These are phyloP conservation scores for Erysimum cheiri DNA, from an alignment of 441 rosid genomes.

Conservation along the genomic window DNA sequence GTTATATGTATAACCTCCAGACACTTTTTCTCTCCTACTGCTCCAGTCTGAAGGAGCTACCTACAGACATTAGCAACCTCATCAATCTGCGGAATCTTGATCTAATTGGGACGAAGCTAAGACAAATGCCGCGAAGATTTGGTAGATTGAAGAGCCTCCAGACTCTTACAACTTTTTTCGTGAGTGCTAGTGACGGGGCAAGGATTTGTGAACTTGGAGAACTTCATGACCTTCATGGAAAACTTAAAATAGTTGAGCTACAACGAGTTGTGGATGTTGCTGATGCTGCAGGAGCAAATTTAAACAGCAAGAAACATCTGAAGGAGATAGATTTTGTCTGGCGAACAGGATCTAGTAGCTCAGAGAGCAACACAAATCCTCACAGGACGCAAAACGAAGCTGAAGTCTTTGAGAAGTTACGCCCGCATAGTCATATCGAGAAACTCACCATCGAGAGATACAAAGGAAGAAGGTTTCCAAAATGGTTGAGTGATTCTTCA, in stretches of 20 bases:
- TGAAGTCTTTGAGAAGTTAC: conserved; percentile 38
- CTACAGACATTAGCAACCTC: conserved; percentile 41
- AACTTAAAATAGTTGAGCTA: conserved; percentile 38
- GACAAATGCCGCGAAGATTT: conserved; percentile 39
- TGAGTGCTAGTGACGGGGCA: conserved; percentile 31
- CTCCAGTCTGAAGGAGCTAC: conserved; percentile 40
- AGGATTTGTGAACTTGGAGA: conserved; percentile 40
- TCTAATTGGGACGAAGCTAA: conserved; percentile 42
- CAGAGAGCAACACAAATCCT: conserved; percentile 26
- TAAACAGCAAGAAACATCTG: conserved; percentile 36
- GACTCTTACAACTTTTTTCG: conserved; percentile 43
- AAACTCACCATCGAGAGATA: conserved; percentile 37
- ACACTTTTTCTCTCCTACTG: conserved; percentile 44
- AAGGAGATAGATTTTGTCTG: conserved; percentile 41
- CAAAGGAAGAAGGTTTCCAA: conserved; percentile 40
- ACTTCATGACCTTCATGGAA: conserved; percentile 38
- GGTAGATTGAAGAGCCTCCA: conserved; percentile 40
- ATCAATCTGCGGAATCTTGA: conserved; percentile 44
- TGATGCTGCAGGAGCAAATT: conserved; percentile 35
- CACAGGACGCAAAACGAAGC: conserved; percentile 24
- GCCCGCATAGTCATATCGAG: conserved; percentile 41
- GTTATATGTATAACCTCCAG: conserved; percentile 43
- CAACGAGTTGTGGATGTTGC: conserved; percentile 39
- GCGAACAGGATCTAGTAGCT: conserved; percentile 38
- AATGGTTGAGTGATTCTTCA: conserved; percentile 42